Evolutionary conservation across 1,284 basidiomycete genomes (phyloP), one percentile per base, ranked within the genome.

Genomic region (Tilletia walkeri): DNA sequence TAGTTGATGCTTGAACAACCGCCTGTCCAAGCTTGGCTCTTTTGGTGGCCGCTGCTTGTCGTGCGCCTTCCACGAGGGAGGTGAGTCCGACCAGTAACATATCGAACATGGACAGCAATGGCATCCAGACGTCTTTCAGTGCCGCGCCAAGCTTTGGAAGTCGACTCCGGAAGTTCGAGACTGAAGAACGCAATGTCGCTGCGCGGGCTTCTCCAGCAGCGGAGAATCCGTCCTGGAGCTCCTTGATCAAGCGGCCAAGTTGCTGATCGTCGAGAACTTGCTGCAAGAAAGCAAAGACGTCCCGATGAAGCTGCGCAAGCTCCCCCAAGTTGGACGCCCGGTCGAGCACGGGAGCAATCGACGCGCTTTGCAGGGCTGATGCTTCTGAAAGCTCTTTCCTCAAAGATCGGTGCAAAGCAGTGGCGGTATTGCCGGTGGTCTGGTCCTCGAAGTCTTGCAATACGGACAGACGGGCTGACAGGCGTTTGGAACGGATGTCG

Each of bases 221-320:
- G 72, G 66, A 56, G 10, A 2, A 24, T 30, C 65, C 72, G 10
- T 50, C 16, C 12, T 66, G 36, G 34, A 80, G 61, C 3, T 72
- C 70, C 14, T 65, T 65, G 1, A 83, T 66, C 5, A 87, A 82
- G 9, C 80, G 74, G 9, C 70, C 70, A 24, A 85, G 69, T 38
- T 82, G 72, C 48, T 68, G 53, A 4, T 71, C 34, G 41, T 73
- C 71, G 36, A 79, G 59, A 1, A 82, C 76, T 38, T 82, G 75
- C 36, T 67, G 41, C 18, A 74, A 34, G 66, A 83, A 82, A 7
- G 78, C 69, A 34, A 69, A 68, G 5, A 94, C 87, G 82, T 98
- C 95, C 18, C 88, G 86, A 89, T 94, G 96, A 81, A 94, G 91
- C 49, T 88, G 86, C 65, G 90, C 89, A 5, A 97, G 85, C 3